Percentiles rank a stretch among this genome's conserved stretches.
Evolutionary conservation across 2,329 filamentous ascomycete genomes (phyloP).

Genomic region (Calonectria multiphialidica): DNA sequence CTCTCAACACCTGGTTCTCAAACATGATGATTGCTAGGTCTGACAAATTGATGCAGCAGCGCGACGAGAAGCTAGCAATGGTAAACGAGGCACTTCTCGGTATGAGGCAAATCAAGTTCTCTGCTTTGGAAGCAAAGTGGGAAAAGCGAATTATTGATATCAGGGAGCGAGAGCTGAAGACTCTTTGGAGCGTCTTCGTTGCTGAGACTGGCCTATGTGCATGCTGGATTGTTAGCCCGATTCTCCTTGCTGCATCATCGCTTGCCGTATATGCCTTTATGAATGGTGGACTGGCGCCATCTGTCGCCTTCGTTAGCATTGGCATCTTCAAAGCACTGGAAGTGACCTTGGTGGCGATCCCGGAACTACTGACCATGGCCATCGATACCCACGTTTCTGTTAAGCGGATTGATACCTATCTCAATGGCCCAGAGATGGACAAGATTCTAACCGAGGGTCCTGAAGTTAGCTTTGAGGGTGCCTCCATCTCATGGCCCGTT

Average conservation of each 20-base stretch:
- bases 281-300: conserved; percentile 74
- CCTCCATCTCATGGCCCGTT: conserved; percentile 80
- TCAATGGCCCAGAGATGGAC: conserved; percentile 74
- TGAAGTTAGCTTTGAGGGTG: conserved; percentile 74
- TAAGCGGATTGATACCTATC: conserved; percentile 78
- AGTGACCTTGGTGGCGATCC: conserved; percentile 76
- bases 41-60: conserved; percentile 78
- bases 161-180: conserved; percentile 75
- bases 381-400: conserved; percentile 82
- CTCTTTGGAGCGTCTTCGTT: conserved; percentile 75
- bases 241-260: conserved; percentile 79
- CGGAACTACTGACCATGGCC: conserved; percentile 77
- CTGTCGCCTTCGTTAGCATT: conserved; percentile 83
- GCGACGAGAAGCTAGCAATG: conserved; percentile 81
- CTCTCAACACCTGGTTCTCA: conserved; percentile 76
- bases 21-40: conserved; percentile 75
- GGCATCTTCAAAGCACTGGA: conserved; percentile 82
- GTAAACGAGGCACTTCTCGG: conserved; percentile 83
- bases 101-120: conserved; percentile 88
- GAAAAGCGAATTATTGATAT: conserved; percentile 72
- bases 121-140: conserved; percentile 81
- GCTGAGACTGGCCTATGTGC: conserved; percentile 72
- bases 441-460: conserved; percentile 66
- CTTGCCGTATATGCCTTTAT: conserved; percentile 76
- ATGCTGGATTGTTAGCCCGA: conserved; percentile 80